These are phyloP conservation scores for Thermothelomyces thermophilus DNA, from an alignment of 2,329 filamentous ascomycete species.

Conservation along the genomic window DNA sequence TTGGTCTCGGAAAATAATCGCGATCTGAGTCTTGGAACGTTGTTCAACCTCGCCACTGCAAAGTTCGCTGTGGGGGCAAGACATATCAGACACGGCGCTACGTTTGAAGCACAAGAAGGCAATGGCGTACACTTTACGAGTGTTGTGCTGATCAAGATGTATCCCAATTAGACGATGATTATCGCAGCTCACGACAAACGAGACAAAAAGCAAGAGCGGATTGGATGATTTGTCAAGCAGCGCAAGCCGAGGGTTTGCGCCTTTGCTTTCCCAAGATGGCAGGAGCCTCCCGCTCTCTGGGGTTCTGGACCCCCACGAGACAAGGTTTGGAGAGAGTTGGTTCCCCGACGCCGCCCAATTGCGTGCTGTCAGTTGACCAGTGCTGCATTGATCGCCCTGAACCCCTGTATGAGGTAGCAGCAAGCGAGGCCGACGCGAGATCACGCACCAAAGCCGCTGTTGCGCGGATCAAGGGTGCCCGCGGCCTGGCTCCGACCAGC, in stretches of 20 bases:
- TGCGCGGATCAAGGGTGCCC: background rate
- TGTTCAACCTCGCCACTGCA: background rate
- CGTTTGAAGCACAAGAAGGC: too few species aligned
- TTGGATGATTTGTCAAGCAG: background rate
- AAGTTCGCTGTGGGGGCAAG: too few species aligned
- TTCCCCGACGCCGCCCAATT: background rate
- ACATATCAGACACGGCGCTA: background rate
- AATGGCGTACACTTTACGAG: background rate
- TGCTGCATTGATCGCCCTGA: background rate
- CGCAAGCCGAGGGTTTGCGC: background rate
- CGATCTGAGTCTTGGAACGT: background rate
- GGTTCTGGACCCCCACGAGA: background rate
- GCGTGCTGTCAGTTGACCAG: background rate
- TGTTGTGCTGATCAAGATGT: background rate
- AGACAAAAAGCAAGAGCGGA: background rate
- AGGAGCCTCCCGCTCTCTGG: background rate
- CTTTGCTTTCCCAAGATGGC: conserved; percentile 2
- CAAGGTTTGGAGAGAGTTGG: background rate
- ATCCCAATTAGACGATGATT: background rate
- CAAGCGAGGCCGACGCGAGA: conserved; percentile 1
- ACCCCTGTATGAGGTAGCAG: background rate
- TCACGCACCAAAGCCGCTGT: background rate
- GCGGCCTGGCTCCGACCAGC: too few species aligned
- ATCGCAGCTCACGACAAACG: background rate
- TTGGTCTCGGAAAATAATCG: too few species aligned